Conservation (phyloP, 371 early-diverging fungal genomes). For the Coemansia sp. region DNA sequence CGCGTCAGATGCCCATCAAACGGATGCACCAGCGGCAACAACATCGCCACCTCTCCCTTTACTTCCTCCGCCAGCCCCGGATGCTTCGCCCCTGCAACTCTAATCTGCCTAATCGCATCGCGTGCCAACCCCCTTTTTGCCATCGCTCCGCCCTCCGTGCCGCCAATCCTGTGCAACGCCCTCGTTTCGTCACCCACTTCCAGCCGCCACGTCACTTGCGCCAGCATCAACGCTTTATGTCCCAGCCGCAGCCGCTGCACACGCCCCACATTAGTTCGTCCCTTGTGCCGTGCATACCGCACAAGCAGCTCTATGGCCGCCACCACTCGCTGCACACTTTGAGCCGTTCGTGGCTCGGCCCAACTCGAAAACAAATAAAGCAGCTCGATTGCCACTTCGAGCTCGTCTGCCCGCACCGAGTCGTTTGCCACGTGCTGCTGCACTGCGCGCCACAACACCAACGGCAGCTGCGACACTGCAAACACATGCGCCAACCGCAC, state of each 20-base stretch:
- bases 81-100: conserved; percentile 19
- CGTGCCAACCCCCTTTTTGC: conserved; percentile 28
- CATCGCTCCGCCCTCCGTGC: neutral
- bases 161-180: conserved; percentile 17
- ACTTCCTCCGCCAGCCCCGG: conserved; percentile 25
- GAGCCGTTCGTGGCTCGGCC: conserved; percentile 6
- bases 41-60: conserved; percentile 11
- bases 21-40: conserved; percentile 40
- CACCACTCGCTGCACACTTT: conserved; percentile 20
- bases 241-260: conserved; percentile 43
- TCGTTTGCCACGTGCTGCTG: conserved; percentile 11
- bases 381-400: conserved; percentile 42
- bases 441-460: conserved; percentile 21
- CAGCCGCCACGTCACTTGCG: conserved; percentile 31
- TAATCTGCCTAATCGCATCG: conserved; percentile 42
- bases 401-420: conserved; percentile 24
- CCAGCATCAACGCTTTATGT: conserved; percentile 41
- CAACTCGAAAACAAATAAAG: conserved; percentile 27
- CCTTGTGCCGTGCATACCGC: conserved; percentile 11
- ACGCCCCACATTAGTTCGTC: conserved; percentile 12
- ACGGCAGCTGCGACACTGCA: conserved; percentile 20
- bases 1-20: conserved; percentile 48
- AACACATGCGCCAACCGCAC: conserved; percentile 20
- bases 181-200: conserved; percentile 39
- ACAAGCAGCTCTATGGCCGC: conserved; percentile 35